Base-by-base conservation (phyloP, 495 filamentous ascomycete species). In the Neurospora discreta region DNA sequence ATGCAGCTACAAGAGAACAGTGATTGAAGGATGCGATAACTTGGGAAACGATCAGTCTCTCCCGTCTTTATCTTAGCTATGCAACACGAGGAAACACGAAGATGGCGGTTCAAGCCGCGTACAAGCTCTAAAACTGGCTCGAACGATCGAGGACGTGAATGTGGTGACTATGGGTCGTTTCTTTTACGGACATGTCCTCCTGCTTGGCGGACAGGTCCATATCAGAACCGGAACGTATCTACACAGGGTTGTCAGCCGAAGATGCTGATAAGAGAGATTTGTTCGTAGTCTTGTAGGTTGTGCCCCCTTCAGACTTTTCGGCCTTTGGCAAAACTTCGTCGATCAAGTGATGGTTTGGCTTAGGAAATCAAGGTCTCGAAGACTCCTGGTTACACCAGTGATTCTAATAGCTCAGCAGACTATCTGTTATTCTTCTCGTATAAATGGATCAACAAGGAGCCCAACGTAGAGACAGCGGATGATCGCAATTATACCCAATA, bases 351-450 rank as follows among this genome's bases (percentile, higher is more conserved):
- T 26, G 71, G 65, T 3, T 39, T 78, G 26, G 73, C 42, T n/a
- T 67, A 44, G 33, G 39, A 69, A 20, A 70, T 46, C 30, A 13
- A 68, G 13, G 46, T 16, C 46, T 26, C 11, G 11, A 23, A 23
- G 52, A 15, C 23, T 8, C 15, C 70, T 69, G 42, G 65, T 23
- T 15, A 13, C 26, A 26, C 23, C 10, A 23, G 9, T 13, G 44
- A 52, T 4, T 11, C 44, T 26, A 16, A 60, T 2, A 60, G 52
- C 8, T 30, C 46, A 11, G 46, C 52, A 60, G 73, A 73, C 7
- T 77, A 73, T 5, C 38, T 79, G 33, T 71, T 79, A 15, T 79
- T 79, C 69, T 77, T 79, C 46, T 78, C 77, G 2, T 78, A 78
- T 20, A 69, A 75, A 10, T 78, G 77, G 77, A 71, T 73, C 8